Evolutionary conservation across 345 rosid species (phyloP).

Genomic region (Pelargonium nanum): DNA sequence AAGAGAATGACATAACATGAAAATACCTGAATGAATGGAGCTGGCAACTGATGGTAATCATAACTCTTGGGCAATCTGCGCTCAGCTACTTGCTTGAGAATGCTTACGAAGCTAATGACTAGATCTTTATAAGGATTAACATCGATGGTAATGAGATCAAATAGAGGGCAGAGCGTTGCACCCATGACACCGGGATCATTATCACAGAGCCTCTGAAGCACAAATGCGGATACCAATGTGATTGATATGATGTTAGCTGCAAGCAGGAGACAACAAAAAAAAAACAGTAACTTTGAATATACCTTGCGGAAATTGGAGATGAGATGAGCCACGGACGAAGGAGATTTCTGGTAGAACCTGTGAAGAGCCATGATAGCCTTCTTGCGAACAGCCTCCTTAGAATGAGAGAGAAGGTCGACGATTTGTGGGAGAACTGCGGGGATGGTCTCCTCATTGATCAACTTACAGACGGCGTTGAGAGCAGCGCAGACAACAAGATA

Average conservation of each 20-base stretch:
- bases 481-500: conserved; percentile 83
- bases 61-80: conserved; percentile 81
- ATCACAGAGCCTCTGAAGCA: conserved; percentile 66
- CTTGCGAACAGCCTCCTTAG: conserved; percentile 90
- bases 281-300: too few species aligned
- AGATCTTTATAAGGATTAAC: conserved; percentile 71
- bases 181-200: conserved; percentile 99
- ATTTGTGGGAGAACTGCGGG: conserved; percentile 95
- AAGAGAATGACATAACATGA: background rate
- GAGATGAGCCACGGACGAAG: conserved; percentile 81
- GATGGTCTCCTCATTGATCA: conserved; percentile 96
- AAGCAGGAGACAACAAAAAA: background rate
- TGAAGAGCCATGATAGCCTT: conserved; percentile 98
- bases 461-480: conserved; percentile 72
- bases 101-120: conserved; percentile 82
- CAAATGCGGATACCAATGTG: background rate
- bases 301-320: conserved; percentile 86
- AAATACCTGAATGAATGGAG: conserved; percentile 91
- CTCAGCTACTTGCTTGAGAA: conserved; percentile 92
- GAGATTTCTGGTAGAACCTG: conserved; percentile 79
- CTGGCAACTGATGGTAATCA: conserved; percentile 98
- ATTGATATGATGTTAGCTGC: too few species aligned
- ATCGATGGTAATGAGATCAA: conserved; percentile 69
- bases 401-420: conserved; percentile 67
- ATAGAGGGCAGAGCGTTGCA: conserved; percentile 88